Conservation (phyloP, 1,284 basidiomycete species). For the Vanrija humicola region DNA sequence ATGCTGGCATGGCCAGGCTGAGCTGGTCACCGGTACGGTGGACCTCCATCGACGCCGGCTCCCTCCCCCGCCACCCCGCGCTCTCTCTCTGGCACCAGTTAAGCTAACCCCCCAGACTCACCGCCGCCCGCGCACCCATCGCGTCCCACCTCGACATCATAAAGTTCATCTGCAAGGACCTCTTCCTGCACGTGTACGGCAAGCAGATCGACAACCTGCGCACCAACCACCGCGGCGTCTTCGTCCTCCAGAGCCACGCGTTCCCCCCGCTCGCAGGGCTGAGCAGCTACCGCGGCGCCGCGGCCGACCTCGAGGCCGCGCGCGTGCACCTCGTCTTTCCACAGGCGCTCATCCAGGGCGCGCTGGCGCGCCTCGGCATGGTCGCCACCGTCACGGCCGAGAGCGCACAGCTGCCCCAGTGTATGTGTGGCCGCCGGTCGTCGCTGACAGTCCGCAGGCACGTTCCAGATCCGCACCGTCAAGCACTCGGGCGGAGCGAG, state of each 20-base stretch:
- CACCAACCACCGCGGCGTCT: constrained; percentile 90
- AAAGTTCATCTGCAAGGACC: constrained; percentile 94
- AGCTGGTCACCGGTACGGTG: too few species aligned
- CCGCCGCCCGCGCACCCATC: constrained; percentile 69
- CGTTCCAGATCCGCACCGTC: constrained; percentile 43
- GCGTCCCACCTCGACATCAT: constrained; percentile 80
- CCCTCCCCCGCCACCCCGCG: too few species aligned
- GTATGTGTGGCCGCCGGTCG: constrained; percentile 51
- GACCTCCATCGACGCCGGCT: too few species aligned
- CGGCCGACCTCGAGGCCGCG: constrained; percentile 68
- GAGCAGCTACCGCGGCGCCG: constrained; percentile 63
- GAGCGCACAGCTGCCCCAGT: constrained; percentile 74
- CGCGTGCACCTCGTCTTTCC: constrained; percentile 74
- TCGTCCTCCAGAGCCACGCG: constrained; percentile 84
- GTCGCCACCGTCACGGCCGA: constrained; percentile 70
- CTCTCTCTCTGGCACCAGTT: too few species aligned
- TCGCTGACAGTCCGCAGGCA: constrained; percentile 23
- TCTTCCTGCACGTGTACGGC: constrained; percentile 52
- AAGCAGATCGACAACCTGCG: constrained; percentile 94
- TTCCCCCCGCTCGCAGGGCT: constrained; percentile 79
- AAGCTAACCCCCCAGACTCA: constrained; percentile 56
- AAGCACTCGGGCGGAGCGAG: background rate
- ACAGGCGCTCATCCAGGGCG: constrained; percentile 76
- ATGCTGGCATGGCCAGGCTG: too few species aligned
- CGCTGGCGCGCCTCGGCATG: constrained; percentile 70